Conservation (phyloP, 495 filamentous ascomycete genomes). For the Haplographium delicatum region DNA sequence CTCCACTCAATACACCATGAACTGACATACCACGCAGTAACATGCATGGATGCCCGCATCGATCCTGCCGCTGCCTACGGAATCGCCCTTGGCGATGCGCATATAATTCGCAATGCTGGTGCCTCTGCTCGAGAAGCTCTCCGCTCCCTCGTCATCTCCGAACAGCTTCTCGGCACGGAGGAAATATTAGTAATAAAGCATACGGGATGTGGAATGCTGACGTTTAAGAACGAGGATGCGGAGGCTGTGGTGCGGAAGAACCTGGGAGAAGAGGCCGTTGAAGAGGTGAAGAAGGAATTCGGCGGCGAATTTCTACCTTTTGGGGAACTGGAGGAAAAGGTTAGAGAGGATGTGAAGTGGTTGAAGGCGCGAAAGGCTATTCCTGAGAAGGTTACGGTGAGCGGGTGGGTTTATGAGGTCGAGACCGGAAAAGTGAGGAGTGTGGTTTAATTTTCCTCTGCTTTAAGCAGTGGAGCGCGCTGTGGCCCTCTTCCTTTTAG, state of each 20-base stretch:
- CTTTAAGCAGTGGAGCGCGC: too few relatives aligned
- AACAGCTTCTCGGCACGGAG: slow-evolving; percentile 75
- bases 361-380: slow-evolving; percentile 57
- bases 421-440: slow-evolving; percentile 63
- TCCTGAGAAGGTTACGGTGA: slow-evolving; percentile 51
- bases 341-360: slow-evolving; percentile 60
- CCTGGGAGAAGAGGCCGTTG: slow-evolving; percentile 41
- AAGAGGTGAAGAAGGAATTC: slow-evolving; percentile 36
- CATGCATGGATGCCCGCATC: slow-evolving; percentile 85
- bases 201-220: slow-evolving; percentile 78
- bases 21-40: slow-evolving; percentile 35
- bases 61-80: slow-evolving; percentile 66
- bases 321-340: slow-evolving; percentile 54
- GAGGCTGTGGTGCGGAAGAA: slow-evolving; percentile 52
- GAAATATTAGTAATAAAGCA: slow-evolving; percentile 79
- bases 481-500: too few relatives aligned
- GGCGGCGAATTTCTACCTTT: slow-evolving; percentile 59
- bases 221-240: slow-evolving; percentile 64
- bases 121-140: slow-evolving; percentile 62
- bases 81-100: slow-evolving; percentile 57
- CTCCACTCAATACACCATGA: neutral
- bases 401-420: slow-evolving; percentile 77
- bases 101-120: slow-evolving; percentile 79
- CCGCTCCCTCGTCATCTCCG: slow-evolving; percentile 69
- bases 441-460: slow-evolving; percentile 22